These are phyloP conservation scores for Tuber calosporum DNA, from an alignment of 495 filamentous ascomycete species.

Conservation along the genomic window DNA sequence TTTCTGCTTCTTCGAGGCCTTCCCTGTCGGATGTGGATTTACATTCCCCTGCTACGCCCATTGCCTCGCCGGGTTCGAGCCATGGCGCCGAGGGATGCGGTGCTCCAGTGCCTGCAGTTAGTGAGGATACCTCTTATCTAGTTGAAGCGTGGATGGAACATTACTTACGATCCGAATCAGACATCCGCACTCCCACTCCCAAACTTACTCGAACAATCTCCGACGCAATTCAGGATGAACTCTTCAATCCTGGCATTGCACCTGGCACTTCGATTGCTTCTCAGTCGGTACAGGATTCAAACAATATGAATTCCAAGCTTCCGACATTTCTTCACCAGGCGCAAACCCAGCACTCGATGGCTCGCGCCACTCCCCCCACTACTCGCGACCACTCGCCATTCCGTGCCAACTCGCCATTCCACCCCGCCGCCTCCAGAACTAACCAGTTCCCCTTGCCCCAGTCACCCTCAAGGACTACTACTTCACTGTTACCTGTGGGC, in stretches of 20 bases:
- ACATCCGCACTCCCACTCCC: constrained; percentile 53
- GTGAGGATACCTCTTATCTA: constrained; percentile 49
- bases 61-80: constrained; percentile 29
- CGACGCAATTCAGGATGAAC: constrained; percentile 75
- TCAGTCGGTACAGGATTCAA: constrained; percentile 41
- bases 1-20: constrained; percentile 33
- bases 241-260: constrained; percentile 56
- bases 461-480: constrained; percentile 42
- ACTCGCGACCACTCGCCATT: constrained; percentile 78
- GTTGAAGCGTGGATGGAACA: constrained; percentile 53
- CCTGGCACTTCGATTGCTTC: constrained; percentile 45
- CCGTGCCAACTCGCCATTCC: constrained; percentile 64
- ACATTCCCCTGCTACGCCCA: constrained; percentile 35
- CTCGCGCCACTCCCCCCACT: constrained; percentile 51
- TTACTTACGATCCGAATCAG: constrained; percentile 51
- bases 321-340: constrained; percentile 62
- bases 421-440: constrained; percentile 43
- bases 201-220: constrained; percentile 82
- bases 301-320: constrained; percentile 49
- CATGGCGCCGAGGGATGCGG: constrained; percentile 26
- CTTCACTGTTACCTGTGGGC: constrained; percentile 21
- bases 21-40: constrained; percentile 37
- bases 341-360: constrained; percentile 58
- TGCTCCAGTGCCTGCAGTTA: constrained; percentile 26
- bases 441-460: constrained; percentile 46